These are phyloP conservation scores for Plasmodium vivax DNA, from an alignment of 169 alveolate species.

Conservation along the genomic window DNA sequence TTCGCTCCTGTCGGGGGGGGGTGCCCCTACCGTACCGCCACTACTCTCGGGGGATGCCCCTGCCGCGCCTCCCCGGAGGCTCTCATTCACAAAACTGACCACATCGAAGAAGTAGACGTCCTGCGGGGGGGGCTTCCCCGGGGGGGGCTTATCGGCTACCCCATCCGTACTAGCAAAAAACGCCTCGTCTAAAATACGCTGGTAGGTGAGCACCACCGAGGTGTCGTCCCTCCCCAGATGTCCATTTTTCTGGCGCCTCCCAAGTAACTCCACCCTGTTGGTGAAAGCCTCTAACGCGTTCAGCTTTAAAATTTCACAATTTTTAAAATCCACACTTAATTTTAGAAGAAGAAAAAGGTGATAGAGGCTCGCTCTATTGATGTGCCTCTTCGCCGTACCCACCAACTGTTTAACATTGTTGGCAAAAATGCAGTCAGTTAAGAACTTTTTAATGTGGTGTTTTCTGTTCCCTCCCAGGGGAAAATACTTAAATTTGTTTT, in stretches of 20 bases:
- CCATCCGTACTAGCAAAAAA: slow-evolving; percentile 3
- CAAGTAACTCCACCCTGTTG: neutral
- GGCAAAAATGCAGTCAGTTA: neutral
- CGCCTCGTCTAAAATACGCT: neutral
- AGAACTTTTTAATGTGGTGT: slow-evolving; percentile 24
- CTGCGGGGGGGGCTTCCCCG: neutral
- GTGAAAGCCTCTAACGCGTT: slow-evolving; percentile 35
- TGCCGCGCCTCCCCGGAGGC: neutral
- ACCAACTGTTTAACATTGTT: neutral
- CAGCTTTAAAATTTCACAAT: slow-evolving; percentile 14
- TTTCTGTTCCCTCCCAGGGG: slow-evolving; percentile 25
- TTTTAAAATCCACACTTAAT: slow-evolving; percentile 25
- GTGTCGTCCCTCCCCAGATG: neutral
- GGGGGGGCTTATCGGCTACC: neutral
- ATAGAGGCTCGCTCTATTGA: slow-evolving; percentile 11
- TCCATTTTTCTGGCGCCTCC: neutral
- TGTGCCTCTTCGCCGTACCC: neutral
- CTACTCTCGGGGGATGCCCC: neutral
- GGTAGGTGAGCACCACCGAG: slow-evolving; percentile 7
- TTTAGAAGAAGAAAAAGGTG: slow-evolving; percentile 36
- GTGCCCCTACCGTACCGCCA: neutral
- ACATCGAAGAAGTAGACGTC: slow-evolving; percentile 36
- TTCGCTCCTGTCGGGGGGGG: neutral
- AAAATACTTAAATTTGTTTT: slow-evolving; percentile 16
- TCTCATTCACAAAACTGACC: slow-evolving; percentile 31